Percentiles rank a stretch among this genome's conserved stretches.
Evolutionary conservation across 257 asterid genomes (phyloP).

Genomic region (Solanum peruvianum): DNA sequence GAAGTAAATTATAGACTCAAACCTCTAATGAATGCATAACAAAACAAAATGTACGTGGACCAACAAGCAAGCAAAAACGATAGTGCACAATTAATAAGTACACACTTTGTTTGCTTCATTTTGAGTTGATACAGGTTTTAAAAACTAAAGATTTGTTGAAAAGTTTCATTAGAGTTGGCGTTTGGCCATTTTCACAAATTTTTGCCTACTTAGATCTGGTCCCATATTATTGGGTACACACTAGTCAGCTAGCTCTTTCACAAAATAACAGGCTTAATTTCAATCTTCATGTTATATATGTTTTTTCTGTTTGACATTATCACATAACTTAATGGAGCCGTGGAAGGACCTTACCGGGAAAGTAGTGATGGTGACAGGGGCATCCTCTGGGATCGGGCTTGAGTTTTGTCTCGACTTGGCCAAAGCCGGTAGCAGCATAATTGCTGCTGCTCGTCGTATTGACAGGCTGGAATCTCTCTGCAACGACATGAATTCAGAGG

Average conservation of each 20-base stretch:
- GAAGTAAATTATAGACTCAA: no score
- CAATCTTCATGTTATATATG: neutral
- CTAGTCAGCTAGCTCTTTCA: neutral
- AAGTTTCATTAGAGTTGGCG: neutral
- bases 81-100: no score
- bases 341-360: constrained; percentile 1
- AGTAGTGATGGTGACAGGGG: constrained; percentile 12
- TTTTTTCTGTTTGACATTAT: no score
- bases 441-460: neutral
- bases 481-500: no score
- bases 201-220: no score
- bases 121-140: no score
- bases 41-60: no score
- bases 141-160: no score
- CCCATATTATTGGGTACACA: neutral
- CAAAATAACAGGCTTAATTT: neutral
- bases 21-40: no score
- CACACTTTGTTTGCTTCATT: no score
- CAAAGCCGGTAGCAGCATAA: constrained; percentile 31
- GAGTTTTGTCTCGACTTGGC: constrained; percentile 31
- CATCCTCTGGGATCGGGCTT: constrained; percentile 3
- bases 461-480: neutral
- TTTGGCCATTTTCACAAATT: neutral
- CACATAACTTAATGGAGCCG: neutral
- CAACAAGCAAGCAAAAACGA: no score